A percentile compares a stretch with the other conserved stretches of the same genome.
Conservation (phyloP, 306 rosid genomes). For the Quercus rubra region DNA sequence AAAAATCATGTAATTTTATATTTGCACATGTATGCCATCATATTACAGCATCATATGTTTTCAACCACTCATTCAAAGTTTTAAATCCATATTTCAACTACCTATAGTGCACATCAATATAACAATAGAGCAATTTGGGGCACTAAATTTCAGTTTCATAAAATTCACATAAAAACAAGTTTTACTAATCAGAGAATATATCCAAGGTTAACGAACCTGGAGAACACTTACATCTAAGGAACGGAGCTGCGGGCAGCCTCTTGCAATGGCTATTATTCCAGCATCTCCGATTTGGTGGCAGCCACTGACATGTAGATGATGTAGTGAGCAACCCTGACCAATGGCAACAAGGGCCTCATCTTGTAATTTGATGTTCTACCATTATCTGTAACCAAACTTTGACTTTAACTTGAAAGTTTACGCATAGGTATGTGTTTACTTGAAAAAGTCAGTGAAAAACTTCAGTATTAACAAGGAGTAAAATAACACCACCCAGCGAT, state of each 20-base stretch:
- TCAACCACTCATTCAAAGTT: neutral
- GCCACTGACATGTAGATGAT: constrained; percentile 84
- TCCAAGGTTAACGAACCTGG: constrained; percentile 45
- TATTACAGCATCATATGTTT: neutral
- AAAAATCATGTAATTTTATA: neutral
- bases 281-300: constrained; percentile 90
- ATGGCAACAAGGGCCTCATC: constrained; percentile 83
- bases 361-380: no score
- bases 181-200: neutral
- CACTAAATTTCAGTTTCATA: neutral
- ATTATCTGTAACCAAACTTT: no score
- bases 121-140: neutral
- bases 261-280: constrained; percentile 88
- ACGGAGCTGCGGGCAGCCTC: constrained; percentile 76
- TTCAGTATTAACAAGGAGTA: no score
- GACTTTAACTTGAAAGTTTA: no score
- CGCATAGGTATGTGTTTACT: no score
- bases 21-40: neutral
- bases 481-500: no score
- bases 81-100: neutral
- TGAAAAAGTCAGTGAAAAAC: no score
- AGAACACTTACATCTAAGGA: constrained; percentile 83
- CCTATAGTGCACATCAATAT: neutral
- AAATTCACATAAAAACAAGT: neutral
- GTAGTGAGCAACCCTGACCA: constrained; percentile 74